Evolutionary conservation across 1,139 yeast species (phyloP), one percentile per base, ranked within the genome.

Genomic region (Hyphopichia buzzinii): DNA sequence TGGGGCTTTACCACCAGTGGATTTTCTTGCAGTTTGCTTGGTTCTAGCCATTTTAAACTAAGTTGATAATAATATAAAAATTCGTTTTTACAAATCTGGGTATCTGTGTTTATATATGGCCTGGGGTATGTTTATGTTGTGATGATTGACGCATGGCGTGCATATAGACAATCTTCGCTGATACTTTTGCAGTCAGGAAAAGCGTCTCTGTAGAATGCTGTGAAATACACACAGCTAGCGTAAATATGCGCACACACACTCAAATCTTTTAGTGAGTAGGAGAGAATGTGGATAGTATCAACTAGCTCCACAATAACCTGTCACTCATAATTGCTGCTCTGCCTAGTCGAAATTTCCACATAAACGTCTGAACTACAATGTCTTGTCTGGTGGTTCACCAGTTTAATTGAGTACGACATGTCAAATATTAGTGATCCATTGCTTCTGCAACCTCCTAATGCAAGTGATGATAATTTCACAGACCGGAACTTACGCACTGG

Each of bases 1-100:
- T 80, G 97, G 97, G 50, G 97, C 97, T 74, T 90, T 90, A 77
- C 97, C 97, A 84, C 96, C 96, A 64, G 96, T 88, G 57, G 97
- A 88, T 75, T 89, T 89, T 84, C 96, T 87, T 64, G 97, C 96
- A 52, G 97, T 89, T 80, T 90, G 96, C 77, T 90, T 89, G 52
- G 96, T 89, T 85, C 97, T 89, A 69, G 97, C 97, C 97, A 89
- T 89, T 72, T 50, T 70, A 47, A 29, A 36, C 47, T 34, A 35
- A 41, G 27, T 25, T 6, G 31, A 34, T 39, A 38, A 27, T 4
- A 16, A 26, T 16, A 26, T 3, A 31, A 26, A 19, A 22, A 26
- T 16, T 19, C 13, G 26, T 13, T n/a, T n/a, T n/a, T n/a, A n/a
- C n/a, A n/a, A n/a, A 19, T 19, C 23, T 19, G 3, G n/a, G 17